Base-by-base conservation (phyloP, 306 rosid genomes). In the Sindora glabra region DNA sequence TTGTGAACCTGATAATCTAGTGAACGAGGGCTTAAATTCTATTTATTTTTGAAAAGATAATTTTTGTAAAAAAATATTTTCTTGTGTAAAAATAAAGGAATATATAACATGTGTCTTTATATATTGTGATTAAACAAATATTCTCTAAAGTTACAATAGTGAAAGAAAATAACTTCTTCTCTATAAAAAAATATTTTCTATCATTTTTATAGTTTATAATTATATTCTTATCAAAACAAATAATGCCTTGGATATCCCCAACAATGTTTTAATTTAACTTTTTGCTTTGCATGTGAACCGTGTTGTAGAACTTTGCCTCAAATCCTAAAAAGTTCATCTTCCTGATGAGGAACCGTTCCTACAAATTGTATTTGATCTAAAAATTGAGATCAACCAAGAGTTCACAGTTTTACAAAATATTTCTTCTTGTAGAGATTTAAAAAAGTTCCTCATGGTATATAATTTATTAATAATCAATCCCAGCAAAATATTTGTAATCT, bases 381-480 rank as follows among this genome's bases (percentile, higher is more conserved):
- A 77, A 32, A 60, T 47, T 46, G 79, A 79, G 52, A 60, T 86
- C 77, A 86, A 86, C 48, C 51, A 57, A 5, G 85, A 62, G 17
- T 61, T 86, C 36, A 64, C 83, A 2, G 24, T 56, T 30, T 67
- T 86, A 62, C 72, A 48, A 1, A 67, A 44, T 27, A 61, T 86
- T 32, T 85, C 84, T 12, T 77, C 87, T 9, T 87, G 89, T 36
- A 75, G 77, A 37, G 81, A 86, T 51, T 65, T 80, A 72, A 86
- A 82, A 77, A 77, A 83, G 62, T 86, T 86, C 58, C 63, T 86
- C 10, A 33, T 72, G 11, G 95, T 86, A 71, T 8, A 81, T 51
- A 18, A 30, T 48, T 46, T 55, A n/a, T n/a, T n/a, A 8, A 2
- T 7, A 44, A 13, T 6, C 5, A 14, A 11, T 41, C n/a, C n/a